These are phyloP conservation scores for Chytridium lagenaria DNA, from an alignment of 371 early-diverging fungal species.

Conservation along the genomic window DNA sequence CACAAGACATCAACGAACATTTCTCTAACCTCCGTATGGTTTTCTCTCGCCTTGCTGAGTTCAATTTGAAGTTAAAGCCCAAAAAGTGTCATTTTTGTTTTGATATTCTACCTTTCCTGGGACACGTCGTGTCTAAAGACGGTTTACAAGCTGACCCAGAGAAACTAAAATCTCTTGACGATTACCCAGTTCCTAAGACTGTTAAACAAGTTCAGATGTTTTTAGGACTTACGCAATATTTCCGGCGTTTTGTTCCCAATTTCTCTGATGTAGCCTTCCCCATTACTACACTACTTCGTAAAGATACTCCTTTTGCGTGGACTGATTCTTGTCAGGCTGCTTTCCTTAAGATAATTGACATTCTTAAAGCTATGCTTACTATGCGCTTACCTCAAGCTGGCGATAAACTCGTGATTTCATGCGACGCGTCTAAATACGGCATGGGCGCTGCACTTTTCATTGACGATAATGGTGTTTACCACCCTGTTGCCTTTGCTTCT, in stretches of 20 bases:
- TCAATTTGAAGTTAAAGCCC: constrained; percentile 44
- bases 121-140: constrained; percentile 12
- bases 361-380: background rate
- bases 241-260: constrained; percentile 55
- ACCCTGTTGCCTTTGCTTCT: constrained; percentile 31
- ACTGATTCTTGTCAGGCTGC: background rate
- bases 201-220: constrained; percentile 55
- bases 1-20: constrained; percentile 45
- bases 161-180: constrained; percentile 49
- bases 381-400: constrained; percentile 10
- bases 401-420: constrained; percentile 26
- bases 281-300: constrained; percentile 46
- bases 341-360: background rate
- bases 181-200: constrained; percentile 45
- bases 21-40: constrained; percentile 39
- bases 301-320: constrained; percentile 5
- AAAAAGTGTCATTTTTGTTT: constrained; percentile 44
- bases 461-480: background rate
- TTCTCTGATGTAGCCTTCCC: constrained; percentile 53
- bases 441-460: constrained; percentile 24
- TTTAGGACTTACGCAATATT: constrained; percentile 61
- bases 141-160: constrained; percentile 48
- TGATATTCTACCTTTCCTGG: constrained; percentile 1
- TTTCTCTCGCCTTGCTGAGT: constrained; percentile 41
- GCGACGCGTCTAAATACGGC: constrained; percentile 23